These are phyloP conservation scores for Macrolepiota fuliginosa DNA, from an alignment of 768 basidiomycete genomes.

Conservation along the genomic window DNA sequence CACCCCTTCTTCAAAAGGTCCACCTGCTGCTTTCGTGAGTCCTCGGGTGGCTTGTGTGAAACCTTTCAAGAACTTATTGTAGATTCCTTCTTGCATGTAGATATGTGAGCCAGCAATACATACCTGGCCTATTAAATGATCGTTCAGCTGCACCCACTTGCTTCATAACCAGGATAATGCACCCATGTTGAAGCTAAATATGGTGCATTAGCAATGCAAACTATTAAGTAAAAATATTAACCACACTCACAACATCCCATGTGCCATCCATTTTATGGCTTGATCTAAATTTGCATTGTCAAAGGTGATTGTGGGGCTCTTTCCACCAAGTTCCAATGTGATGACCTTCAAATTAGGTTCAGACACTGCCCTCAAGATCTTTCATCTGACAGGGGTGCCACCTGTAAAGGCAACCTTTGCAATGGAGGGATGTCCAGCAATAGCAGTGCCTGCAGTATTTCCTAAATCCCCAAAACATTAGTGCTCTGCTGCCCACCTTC, in stretches of 20 bases:
- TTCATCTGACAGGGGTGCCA: slow-evolving; percentile 67
- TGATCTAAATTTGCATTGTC: slow-evolving; percentile 62
- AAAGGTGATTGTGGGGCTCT: slow-evolving; percentile 62
- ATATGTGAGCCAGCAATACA: slow-evolving; percentile 84
- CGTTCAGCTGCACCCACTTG: not conserved
- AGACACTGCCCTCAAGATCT: slow-evolving; percentile 68
- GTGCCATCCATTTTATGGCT: slow-evolving; percentile 62
- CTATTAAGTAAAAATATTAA: not conserved
- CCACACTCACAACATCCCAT: slow-evolving; percentile 65
- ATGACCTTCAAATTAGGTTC: slow-evolving; percentile 73
- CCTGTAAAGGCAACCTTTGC: slow-evolving; percentile 81
- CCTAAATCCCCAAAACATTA: slow-evolving; percentile 17
- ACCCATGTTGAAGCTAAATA: too few relatives aligned
- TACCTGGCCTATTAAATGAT: slow-evolving; percentile 46
- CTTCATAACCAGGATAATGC: not conserved
- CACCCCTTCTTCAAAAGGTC: too few relatives aligned
- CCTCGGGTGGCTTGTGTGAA: slow-evolving; percentile 52
- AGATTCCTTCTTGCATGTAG: too few relatives aligned
- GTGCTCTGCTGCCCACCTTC: not conserved
- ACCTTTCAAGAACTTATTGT: slow-evolving; percentile 61
- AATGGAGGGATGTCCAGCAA: slow-evolving; percentile 60
- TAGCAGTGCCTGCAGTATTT: slow-evolving; percentile 63
- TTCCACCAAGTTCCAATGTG: slow-evolving; percentile 79
- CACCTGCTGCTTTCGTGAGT: slow-evolving; percentile 50
- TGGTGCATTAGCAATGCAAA: not conserved